A percentile compares a stretch with the other conserved stretches of the same genome.
phyloP scores from a whole-genome alignment of 2,329 filamentous ascomycete genomes.

The Cytospora piceicola region DNA sequence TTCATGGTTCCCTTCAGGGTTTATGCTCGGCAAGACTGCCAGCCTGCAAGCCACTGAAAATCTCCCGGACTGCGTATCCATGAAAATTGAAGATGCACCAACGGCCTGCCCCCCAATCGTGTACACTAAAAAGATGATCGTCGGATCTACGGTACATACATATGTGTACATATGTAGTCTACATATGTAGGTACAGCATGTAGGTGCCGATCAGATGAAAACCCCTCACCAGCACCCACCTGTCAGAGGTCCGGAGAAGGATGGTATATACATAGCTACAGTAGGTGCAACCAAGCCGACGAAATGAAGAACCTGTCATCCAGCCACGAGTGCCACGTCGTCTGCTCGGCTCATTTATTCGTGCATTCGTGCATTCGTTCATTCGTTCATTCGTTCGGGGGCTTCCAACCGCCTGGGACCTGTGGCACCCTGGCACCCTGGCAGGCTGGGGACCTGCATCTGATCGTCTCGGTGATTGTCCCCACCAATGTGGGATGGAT shows the following conservation, averaged over 20 bases:
- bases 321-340: neutral
- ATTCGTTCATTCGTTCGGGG: too few relatives aligned
- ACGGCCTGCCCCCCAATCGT: neutral
- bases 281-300: too few relatives aligned
- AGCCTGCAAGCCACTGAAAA: neutral
- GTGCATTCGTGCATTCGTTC: too few relatives aligned
- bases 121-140: neutral
- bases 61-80: neutral
- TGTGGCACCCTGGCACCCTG: neutral
- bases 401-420: neutral
- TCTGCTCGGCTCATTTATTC: neutral
- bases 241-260: neutral
- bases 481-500: neutral
- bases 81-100: neutral
- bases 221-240: neutral
- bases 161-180: too few relatives aligned
- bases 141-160: neutral
- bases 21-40: too few relatives aligned
- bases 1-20: too few relatives aligned
- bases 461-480: conserved; percentile 20
- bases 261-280: neutral
- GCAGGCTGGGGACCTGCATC: conserved; percentile 9
- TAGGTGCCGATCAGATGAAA: neutral
- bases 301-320: neutral
- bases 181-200: too few relatives aligned